Evolutionary conservation across 2,329 filamentous ascomycete species (phyloP), one percentile per base, ranked within the genome.

Genomic region (Cryphonectria parasitica): DNA sequence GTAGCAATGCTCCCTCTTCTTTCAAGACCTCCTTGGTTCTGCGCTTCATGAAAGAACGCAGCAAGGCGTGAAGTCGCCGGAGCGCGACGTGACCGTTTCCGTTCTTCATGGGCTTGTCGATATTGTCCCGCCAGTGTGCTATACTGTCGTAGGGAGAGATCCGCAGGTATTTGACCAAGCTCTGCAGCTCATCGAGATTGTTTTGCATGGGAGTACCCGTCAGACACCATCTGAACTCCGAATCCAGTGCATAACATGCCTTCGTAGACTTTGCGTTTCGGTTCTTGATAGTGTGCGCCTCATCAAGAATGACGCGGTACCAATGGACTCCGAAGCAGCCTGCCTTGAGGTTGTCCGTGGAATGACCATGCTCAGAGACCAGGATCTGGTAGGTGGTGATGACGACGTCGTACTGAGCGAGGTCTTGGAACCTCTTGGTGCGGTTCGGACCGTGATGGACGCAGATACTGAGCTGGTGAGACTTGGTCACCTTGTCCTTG

Each of bases 281-380:
- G 78, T 99, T 99, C 83, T 99, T 99, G 87, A 99, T 98, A 1
- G 93, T 97, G 80, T 99, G 96, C 0, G 96, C 96, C 83, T 99
- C 96, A 74, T 99, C 96, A 2, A 99, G 87, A 74, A 99, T 95
- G 72, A 98, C 89, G 66, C 96, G 92, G 83, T 96, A 98, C 96
- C 96, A 99, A 77, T 95, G 90, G 7, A 98, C 84, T 15, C 93
- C 94, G 77, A 98, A 98, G 76, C 95, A 95, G 15, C 95, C 95
- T 66, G 90, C 88, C 77, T 95, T 92, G 54, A 90, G 80, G 3
- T 83, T 85, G 63, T 88, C 88, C 56, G 88, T 90, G 15, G 90
- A 91, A 71, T 89, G 87, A 13, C 89, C 91, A 78, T 96, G 91
- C 78, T 99, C 96, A 0, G 96, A 98, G 7, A 97, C 94, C 0